A percentile compares a stretch with the other conserved stretches of the same genome.
These are phyloP conservation scores for Camelina sativa DNA, from an alignment of 345 rosid species.

Conservation along the genomic window DNA sequence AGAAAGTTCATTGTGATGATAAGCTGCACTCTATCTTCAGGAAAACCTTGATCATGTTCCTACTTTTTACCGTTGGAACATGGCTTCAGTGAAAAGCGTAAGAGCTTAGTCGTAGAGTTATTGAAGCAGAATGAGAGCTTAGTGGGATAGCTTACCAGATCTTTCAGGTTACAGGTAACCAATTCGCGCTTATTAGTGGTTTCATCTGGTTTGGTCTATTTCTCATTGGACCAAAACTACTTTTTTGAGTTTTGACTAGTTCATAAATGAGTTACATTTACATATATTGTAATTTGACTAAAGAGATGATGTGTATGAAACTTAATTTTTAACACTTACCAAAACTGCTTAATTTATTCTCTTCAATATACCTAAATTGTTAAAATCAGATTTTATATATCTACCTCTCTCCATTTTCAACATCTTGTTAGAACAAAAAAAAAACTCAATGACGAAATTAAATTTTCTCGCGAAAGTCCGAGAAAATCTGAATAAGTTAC, in stretches of 20 bases:
- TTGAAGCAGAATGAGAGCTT: constrained; percentile 38
- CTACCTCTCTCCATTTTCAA: not conserved
- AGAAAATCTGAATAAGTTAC: constrained; percentile 16
- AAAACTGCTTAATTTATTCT: not conserved
- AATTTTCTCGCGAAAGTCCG: not conserved
- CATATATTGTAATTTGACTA: too few species aligned
- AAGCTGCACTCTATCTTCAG: constrained; percentile 52
- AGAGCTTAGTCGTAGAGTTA: constrained; percentile 52
- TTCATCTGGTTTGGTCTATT: too few species aligned
- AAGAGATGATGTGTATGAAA: not conserved
- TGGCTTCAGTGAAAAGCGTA: constrained; percentile 42
- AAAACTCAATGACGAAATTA: not conserved
- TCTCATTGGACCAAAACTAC: too few species aligned
- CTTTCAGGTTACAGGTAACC: constrained; percentile 44
- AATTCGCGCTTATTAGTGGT: not conserved
- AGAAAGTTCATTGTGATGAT: constrained; percentile 52
- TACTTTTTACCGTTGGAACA: constrained; percentile 4
- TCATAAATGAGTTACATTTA: too few species aligned
- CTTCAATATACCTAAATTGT: not conserved
- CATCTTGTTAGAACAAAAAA: not conserved
- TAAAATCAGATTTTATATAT: not conserved
- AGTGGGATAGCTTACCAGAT: constrained; percentile 33
- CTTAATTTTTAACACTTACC: constrained; percentile 1
- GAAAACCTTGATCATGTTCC: constrained; percentile 44
- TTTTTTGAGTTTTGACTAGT: too few species aligned